A percentile compares a stretch with the other conserved stretches of the same genome.
These are phyloP conservation scores for Suhomyces atakaporum DNA, from an alignment of 1,139 yeast genomes.

Conservation along the genomic window DNA sequence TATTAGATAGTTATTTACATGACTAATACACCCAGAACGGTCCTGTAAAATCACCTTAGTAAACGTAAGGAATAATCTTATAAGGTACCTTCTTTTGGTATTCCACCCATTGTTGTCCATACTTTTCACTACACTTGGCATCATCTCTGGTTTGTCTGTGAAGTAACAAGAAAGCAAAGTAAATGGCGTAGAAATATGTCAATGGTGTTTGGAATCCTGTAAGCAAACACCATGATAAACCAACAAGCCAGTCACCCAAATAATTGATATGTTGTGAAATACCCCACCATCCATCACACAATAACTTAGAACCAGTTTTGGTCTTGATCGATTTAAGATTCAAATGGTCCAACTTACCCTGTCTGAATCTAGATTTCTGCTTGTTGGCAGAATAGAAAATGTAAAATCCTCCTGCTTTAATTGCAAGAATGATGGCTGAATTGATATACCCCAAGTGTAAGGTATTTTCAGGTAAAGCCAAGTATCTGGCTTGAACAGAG, in stretches of 20 bases:
- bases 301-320: slow-evolving; percentile 72
- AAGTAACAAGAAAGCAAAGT: slow-evolving; percentile 76
- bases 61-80: slow-evolving; percentile 85
- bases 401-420: slow-evolving; percentile 65
- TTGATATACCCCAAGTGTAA: slow-evolving; percentile 52
- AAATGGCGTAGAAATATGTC: slow-evolving; percentile 83
- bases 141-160: slow-evolving; percentile 94
- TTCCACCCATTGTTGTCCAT: slow-evolving; percentile 81
- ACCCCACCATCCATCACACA: slow-evolving; percentile 97
- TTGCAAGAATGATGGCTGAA: slow-evolving; percentile 39
- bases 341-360: slow-evolving; percentile 65
- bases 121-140: slow-evolving; percentile 82
- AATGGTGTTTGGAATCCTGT: slow-evolving; percentile 82
- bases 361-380: slow-evolving; percentile 82
- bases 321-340: slow-evolving; percentile 71
- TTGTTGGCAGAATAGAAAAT: slow-evolving; percentile 83
- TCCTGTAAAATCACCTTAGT: slow-evolving; percentile 43
- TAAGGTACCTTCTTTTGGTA: slow-evolving; percentile 82
- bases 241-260: slow-evolving; percentile 92
- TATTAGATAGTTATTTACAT: no score
- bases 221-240: slow-evolving; percentile 90
- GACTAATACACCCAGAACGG: no score
- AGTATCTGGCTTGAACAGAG: slow-evolving; percentile 79
- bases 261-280: slow-evolving; percentile 90
- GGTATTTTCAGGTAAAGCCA: slow-evolving; percentile 59